phyloP scores from a whole-genome alignment of 805 yeast genomes.

The Candida nonsorbophila region DNA sequence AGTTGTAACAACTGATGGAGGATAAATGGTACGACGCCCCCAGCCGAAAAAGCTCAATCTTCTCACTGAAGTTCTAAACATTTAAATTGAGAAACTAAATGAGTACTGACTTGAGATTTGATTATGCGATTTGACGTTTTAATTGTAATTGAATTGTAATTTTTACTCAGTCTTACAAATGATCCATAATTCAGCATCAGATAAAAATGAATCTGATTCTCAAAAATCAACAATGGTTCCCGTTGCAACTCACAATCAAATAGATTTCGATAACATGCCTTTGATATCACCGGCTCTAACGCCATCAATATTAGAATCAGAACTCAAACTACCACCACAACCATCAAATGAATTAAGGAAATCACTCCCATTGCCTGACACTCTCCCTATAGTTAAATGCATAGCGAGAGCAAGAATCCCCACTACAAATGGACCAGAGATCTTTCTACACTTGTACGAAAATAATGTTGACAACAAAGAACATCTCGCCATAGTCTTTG shows the following conservation, averaged over 20 bases:
- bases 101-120: too few species aligned
- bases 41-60: too few species aligned
- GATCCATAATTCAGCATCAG: too few species aligned
- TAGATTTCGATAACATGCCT: conserved; percentile 15
- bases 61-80: too few species aligned
- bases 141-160: too few species aligned
- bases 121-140: too few species aligned
- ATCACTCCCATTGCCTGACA: conserved; percentile 40
- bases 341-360: conserved; percentile 22
- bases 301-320: conserved; percentile 9
- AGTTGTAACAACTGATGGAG: conserved; percentile 37
- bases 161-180: too few species aligned
- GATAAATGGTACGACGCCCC: conserved; percentile 19
- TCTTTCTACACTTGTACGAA: conserved; percentile 82
- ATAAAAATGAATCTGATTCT: too few species aligned
- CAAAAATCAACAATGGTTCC: too few species aligned
- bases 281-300: conserved; percentile 18
- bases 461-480: conserved; percentile 88
- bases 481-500: conserved; percentile 95
- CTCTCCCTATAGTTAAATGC: conserved; percentile 75
- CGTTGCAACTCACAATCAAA: not conserved
- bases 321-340: conserved; percentile 9
- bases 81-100: too few species aligned
- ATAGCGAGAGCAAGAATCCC: conserved; percentile 95
- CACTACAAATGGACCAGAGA: conserved; percentile 91